Percentiles rank a stretch among this genome's conserved stretches.
phyloP scores from a whole-genome alignment of 148 eudicot genomes.

The Rhododendron ferrugineum region DNA sequence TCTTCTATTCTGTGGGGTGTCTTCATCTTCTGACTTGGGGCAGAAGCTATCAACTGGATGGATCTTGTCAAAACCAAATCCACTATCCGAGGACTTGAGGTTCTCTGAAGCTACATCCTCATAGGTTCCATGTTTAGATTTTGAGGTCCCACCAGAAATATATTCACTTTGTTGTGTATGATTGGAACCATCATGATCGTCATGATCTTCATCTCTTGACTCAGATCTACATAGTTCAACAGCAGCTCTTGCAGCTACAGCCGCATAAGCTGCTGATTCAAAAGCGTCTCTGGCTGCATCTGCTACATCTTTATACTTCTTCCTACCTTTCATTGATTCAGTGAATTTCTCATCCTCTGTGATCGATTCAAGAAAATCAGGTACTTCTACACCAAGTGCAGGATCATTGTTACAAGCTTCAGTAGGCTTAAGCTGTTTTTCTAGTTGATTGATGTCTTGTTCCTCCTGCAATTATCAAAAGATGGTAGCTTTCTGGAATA shows the following conservation, averaged over 20 bases:
- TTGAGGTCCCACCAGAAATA: slow-evolving; percentile 4
- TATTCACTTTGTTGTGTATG: neutral
- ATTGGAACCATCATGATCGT: slow-evolving; percentile 8
- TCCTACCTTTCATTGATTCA: slow-evolving; percentile 13
- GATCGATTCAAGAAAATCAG: neutral
- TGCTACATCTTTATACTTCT: slow-evolving; percentile 8
- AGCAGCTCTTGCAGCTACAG: slow-evolving; percentile 77
- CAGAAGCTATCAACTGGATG: slow-evolving; percentile 3
- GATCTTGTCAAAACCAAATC: neutral
- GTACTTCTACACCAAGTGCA: neutral
- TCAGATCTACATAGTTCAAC: slow-evolving; percentile 51
- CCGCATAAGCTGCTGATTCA: slow-evolving; percentile 42
- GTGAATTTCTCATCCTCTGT: slow-evolving; percentile 5
- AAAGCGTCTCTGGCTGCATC: slow-evolving; percentile 17
- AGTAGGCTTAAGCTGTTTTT: slow-evolving; percentile 3
- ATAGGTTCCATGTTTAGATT: neutral
- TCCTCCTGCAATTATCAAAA: slow-evolving; percentile 19
- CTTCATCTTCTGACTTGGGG: slow-evolving; percentile 10
- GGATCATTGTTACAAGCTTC: slow-evolving; percentile 4
- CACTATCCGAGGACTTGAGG: neutral
- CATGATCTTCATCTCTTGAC: slow-evolving; percentile 28
- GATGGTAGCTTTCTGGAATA: neutral
- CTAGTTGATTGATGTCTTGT: slow-evolving; percentile 5
- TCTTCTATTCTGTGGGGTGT: neutral
- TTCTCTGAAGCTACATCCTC: slow-evolving; percentile 6